A percentile compares a stretch with the other conserved stretches of the same genome.
Evolutionary conservation across 2,329 filamentous ascomycete genomes (phyloP).

Genomic region (Alternaria sp.): DNA sequence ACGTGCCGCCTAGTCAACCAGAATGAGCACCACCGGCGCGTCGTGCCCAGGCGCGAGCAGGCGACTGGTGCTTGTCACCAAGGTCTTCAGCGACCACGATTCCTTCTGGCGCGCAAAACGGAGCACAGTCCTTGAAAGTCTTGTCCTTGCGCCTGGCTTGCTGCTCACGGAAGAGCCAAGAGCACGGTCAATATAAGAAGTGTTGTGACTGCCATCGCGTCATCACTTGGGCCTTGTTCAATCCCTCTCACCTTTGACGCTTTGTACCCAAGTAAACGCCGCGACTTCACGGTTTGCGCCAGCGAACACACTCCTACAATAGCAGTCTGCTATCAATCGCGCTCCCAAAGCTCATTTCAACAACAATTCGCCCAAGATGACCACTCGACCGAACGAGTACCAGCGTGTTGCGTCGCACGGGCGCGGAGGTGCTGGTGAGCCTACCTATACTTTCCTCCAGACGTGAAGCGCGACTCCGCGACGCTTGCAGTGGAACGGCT

Average conservation of each 20-base stretch:
- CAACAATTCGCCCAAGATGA: slow-evolving; percentile 17
- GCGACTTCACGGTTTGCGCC: neutral
- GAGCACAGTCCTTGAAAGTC: slow-evolving; percentile 12
- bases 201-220: slow-evolving; percentile 18
- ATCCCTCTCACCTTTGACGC: slow-evolving; percentile 11
- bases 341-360: neutral
- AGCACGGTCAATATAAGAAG: slow-evolving; percentile 16
- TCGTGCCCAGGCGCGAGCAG: slow-evolving; percentile 32
- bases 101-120: slow-evolving; percentile 10
- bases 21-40: slow-evolving; percentile 25
- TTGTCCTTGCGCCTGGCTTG: slow-evolving; percentile 19
- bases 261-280: slow-evolving; percentile 6
- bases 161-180: slow-evolving; percentile 22
- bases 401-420: slow-evolving; percentile 65
- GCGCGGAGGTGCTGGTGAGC: slow-evolving; percentile 73
- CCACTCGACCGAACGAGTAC: slow-evolving; percentile 29
- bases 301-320: neutral
- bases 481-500: neutral
- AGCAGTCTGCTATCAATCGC: neutral
- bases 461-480: neutral
- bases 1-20: slow-evolving; percentile 12
- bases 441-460: slow-evolving; percentile 2
- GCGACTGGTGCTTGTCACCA: slow-evolving; percentile 29
- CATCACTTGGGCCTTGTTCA: slow-evolving; percentile 18
- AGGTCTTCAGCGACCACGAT: slow-evolving; percentile 28